Evolutionary conservation across 2,329 filamentous ascomycete species (phyloP).

Genomic region (Cladosporium sp.): DNA sequence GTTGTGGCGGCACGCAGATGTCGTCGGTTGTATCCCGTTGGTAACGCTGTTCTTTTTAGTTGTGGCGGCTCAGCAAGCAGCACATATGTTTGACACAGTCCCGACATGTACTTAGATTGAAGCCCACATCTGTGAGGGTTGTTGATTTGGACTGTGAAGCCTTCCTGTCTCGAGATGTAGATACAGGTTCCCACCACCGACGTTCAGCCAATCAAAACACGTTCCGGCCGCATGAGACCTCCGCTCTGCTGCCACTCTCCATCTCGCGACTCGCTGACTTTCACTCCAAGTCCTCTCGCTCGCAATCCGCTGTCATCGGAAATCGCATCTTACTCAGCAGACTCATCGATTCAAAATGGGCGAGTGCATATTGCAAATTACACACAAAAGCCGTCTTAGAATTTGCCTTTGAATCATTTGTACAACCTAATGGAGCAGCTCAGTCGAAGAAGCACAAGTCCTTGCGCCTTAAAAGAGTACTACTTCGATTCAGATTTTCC

Average conservation of each 20-base stretch:
- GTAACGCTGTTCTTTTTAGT: not conserved
- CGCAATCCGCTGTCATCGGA: not conserved
- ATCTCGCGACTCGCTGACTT: not conserved
- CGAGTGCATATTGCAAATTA: not conserved
- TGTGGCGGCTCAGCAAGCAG: not conserved
- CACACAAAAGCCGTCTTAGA: not conserved
- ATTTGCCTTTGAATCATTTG: not conserved
- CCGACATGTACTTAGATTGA: not conserved
- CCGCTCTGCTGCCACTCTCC: not conserved
- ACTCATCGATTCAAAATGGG: not conserved
- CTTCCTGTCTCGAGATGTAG: not conserved
- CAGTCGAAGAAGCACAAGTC: not conserved
- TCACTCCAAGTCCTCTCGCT: no score
- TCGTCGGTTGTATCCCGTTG: not conserved
- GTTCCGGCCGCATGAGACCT: not conserved
- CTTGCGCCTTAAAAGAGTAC: not conserved
- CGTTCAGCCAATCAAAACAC: not conserved
- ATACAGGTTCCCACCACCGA: not conserved
- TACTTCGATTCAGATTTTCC: not conserved
- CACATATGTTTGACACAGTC: not conserved
- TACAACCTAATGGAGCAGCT: not conserved
- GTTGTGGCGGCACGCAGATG: not conserved
- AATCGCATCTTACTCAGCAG: not conserved
- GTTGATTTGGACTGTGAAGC: not conserved
- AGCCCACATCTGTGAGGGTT: no score